Conservation (phyloP, 805 yeast species). For the Grigorovia yakushimaensis region DNA sequence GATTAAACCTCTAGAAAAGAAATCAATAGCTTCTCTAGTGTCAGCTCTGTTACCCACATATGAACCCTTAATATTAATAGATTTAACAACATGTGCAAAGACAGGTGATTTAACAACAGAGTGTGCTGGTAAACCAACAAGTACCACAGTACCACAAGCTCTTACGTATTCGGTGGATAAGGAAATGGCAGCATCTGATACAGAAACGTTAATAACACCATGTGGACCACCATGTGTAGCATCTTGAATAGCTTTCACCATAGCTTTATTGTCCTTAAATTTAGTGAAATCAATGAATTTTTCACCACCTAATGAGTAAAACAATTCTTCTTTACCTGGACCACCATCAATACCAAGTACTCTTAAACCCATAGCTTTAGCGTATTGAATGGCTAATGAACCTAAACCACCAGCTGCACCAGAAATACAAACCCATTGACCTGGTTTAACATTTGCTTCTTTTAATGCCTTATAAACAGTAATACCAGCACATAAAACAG, state of each 20-base stretch:
- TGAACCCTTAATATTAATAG: slow-evolving; percentile 64
- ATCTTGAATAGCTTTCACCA: slow-evolving; percentile 41
- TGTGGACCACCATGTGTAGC: slow-evolving; percentile 64
- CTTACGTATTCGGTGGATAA: slow-evolving; percentile 49
- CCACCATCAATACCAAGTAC: slow-evolving; percentile 52
- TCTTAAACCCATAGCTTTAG: slow-evolving; percentile 48
- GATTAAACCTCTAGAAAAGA: slow-evolving; percentile 58
- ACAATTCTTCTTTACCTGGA: slow-evolving; percentile 38
- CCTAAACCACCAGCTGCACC: slow-evolving; percentile 62
- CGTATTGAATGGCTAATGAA: slow-evolving; percentile 48
- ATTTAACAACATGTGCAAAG: slow-evolving; percentile 61
- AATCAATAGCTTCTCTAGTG: slow-evolving; percentile 63
- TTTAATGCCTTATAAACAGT: slow-evolving; percentile 54
- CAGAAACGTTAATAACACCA: slow-evolving; percentile 62
- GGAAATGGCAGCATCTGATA: slow-evolving; percentile 52
- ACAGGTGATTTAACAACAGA: slow-evolving; percentile 59
- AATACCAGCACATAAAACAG: slow-evolving; percentile 53
- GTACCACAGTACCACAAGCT: slow-evolving; percentile 58
- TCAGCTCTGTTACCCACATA: slow-evolving; percentile 86
- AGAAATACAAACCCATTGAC: slow-evolving; percentile 50
- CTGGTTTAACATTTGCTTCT: slow-evolving; percentile 39
- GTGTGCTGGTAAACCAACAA: slow-evolving; percentile 70
- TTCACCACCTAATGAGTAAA: slow-evolving; percentile 43
- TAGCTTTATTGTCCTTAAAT: slow-evolving; percentile 31
- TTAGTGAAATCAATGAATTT: slow-evolving; percentile 45